A percentile compares a stretch with the other conserved stretches of the same genome.
phyloP scores from a whole-genome alignment of 768 basidiomycete species.

The Leccinum uliginosum region DNA sequence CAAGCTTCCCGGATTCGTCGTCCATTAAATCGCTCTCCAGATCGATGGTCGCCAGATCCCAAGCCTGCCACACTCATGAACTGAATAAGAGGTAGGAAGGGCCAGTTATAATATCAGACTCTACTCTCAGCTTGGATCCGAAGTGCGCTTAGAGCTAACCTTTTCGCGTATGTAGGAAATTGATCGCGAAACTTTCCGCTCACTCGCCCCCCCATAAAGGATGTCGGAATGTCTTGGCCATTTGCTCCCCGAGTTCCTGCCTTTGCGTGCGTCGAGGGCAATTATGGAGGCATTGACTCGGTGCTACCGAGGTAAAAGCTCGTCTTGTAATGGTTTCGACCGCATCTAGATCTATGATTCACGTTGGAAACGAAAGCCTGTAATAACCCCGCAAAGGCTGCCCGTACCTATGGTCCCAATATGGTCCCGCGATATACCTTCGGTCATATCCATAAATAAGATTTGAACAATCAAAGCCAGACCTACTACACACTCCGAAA shows the following conservation, averaged over 20 bases:
- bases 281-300: background rate
- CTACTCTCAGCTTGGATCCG: background rate
- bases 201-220: background rate
- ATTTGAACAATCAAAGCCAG: background rate
- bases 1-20: background rate
- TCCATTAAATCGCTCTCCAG: background rate
- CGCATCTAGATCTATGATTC: background rate
- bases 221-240: background rate
- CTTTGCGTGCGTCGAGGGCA: background rate
- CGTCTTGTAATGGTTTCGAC: background rate
- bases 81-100: background rate
- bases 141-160: conserved; percentile 1
- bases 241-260: background rate
- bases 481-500: background rate
- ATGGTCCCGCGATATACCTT: background rate
- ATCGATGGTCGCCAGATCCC: conserved; percentile 1
- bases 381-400: background rate
- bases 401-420: background rate
- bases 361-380: background rate
- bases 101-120: background rate
- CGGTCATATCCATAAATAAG: background rate
- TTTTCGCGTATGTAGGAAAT: conserved; percentile 1
- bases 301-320: conserved; percentile 1
- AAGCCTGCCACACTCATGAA: background rate
- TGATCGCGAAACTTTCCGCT: background rate